A percentile compares a stretch with the other conserved stretches of the same genome.
Conservation (phyloP, 495 filamentous ascomycete species). For the Barbatosphaeria neglecta region DNA sequence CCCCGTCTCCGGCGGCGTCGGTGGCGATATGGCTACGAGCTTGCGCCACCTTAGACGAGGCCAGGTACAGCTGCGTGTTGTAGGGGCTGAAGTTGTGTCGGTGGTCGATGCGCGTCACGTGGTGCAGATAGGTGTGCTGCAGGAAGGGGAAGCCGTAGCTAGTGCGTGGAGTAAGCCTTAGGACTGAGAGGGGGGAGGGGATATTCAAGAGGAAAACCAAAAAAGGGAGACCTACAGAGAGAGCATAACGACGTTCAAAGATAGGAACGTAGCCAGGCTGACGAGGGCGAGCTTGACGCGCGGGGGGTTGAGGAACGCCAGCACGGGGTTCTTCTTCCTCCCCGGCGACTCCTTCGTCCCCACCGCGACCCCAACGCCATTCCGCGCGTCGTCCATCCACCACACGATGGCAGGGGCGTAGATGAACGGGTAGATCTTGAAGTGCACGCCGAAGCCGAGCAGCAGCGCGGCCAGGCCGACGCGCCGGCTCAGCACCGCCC, state of each 20-base stretch:
- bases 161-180: slow-evolving; percentile 2
- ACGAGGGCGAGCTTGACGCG: slow-evolving; percentile 50
- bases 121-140: slow-evolving; percentile 82
- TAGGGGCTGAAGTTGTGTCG: slow-evolving; percentile 97
- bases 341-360: background rate
- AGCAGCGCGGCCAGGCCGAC: slow-evolving; percentile 60
- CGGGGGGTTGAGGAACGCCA: slow-evolving; percentile 48
- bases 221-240: slow-evolving; percentile 37
- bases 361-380: slow-evolving; percentile 1
- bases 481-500: slow-evolving; percentile 53
- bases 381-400: slow-evolving; percentile 60
- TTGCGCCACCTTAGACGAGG: too few species aligned
- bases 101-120: slow-evolving; percentile 87
- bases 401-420: slow-evolving; percentile 80
- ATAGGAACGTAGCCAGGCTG: slow-evolving; percentile 58
- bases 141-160: slow-evolving; percentile 68
- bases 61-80: slow-evolving; percentile 80
- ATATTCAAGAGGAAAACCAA: too few species aligned
- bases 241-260: slow-evolving; percentile 70
- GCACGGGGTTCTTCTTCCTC: slow-evolving; percentile 7
- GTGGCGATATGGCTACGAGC: too few species aligned
- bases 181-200: background rate
- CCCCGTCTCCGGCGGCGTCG: too few species aligned
- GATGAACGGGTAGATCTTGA: slow-evolving; percentile 98
- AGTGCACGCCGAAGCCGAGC: slow-evolving; percentile 78